Base-by-base conservation (phyloP, 1,284 basidiomycete genomes). In the Sanghuangporus weigelae region DNA sequence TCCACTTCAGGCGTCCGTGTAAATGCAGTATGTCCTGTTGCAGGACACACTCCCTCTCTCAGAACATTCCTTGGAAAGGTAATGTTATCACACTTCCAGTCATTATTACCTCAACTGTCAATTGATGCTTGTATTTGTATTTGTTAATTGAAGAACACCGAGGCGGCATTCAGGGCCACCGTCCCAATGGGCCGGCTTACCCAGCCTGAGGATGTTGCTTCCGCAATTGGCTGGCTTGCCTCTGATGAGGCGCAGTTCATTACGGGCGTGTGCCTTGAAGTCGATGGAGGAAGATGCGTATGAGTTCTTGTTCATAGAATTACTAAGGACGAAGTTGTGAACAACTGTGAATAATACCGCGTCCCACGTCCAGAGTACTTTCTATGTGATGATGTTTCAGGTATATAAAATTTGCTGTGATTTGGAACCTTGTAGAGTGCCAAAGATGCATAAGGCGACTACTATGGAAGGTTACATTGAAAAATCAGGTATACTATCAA, bases 171-270 rank as follows among this genome's bases (percentile, higher is more conserved):
- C 54, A 26, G 21, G 44, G 63, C 63, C 7, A 64, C 58, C 6
- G 54, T 64, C 16, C 63, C 63, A 1, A 64, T 64, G 63, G 63
- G 63, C 21, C 57, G 63, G 11, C 58, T 64, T 16, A 56, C 39
- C 10, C 50, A 64, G 49, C 63, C 63, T 8, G 63, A 60, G 57
- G 63, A 64, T 42, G 63, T 64, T n/a, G 63, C 63, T 23, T 59
- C 53, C 31, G 92, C 93, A 49, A 81, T 93, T 68, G 89, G 95
- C 61, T 95, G 90, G 75, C 81, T 96, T 21, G 85, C 89, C 16
- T 92, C 89, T 70, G 93, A 95, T 73, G 92, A 92, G 16, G 92
- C 90, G 48, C 84, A 81, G 53, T 95, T 93, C 74, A 87, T 94
- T 78, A 96, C 93, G 1, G 93, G 93, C 7, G 78, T 86, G 6